These are phyloP conservation scores for Excoecaria agallocha DNA, from an alignment of 345 rosid genomes.

Conservation along the genomic window DNA sequence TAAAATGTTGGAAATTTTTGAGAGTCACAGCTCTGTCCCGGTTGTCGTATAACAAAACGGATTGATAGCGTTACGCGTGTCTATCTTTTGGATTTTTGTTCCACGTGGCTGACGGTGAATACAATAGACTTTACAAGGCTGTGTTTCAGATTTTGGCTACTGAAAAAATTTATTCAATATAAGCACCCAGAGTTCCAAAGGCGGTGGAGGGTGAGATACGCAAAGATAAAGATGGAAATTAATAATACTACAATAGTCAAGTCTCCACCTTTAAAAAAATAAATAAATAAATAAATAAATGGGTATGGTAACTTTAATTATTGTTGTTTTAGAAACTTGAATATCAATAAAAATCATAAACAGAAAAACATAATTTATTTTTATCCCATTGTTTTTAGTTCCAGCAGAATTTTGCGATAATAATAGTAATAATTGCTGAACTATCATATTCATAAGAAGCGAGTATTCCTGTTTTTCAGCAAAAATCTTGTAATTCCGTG, in stretches of 20 bases:
- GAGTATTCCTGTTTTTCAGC: too few relatives aligned
- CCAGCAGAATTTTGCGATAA: too few relatives aligned
- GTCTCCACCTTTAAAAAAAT: not conserved
- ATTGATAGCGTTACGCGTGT: constrained; percentile 8
- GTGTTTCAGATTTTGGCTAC: not conserved
- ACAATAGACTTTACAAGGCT: not conserved
- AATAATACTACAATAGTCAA: not conserved
- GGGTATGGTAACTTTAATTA: too few relatives aligned
- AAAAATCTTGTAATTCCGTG: too few relatives aligned
- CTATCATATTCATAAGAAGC: too few relatives aligned
- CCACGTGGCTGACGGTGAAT: constrained; percentile 17
- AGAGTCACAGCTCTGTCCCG: not conserved
- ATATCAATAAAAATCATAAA: too few relatives aligned
- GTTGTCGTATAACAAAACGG: not conserved
- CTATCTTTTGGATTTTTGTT: too few relatives aligned
- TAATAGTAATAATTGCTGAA: too few relatives aligned
- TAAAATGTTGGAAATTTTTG: constrained; percentile 14
- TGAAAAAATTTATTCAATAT: not conserved
- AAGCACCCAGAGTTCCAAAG: constrained; percentile 28
- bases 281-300: too few relatives aligned
- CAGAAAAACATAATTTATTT: too few relatives aligned
- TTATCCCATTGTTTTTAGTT: too few relatives aligned
- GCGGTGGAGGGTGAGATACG: constrained; percentile 35
- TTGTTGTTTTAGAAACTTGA: too few relatives aligned
- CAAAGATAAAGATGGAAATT: constrained; percentile 20